Evolutionary conservation across 2,329 filamentous ascomycete species (phyloP), one percentile per base, ranked within the genome.

Genomic region (Beauveria caledonica): DNA sequence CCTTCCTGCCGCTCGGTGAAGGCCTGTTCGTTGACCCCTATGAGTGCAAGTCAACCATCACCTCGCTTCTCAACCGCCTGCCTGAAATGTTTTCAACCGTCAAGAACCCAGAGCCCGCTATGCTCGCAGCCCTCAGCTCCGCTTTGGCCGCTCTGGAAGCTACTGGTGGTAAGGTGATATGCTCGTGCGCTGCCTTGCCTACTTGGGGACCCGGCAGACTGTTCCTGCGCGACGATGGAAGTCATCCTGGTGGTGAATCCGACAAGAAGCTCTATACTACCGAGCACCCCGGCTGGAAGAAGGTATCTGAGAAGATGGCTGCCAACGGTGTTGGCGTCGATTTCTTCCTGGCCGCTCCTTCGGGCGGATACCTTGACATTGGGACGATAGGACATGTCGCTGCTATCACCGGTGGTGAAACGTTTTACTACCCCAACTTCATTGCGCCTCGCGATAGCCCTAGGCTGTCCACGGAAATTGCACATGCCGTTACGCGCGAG

Each of bases 341-440:
- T 73, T 94, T 97, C 78, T 99, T 99, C 78, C 80, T 99, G 67
- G 92, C 92, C 23, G 88, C 94, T 11, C 91, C 94, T 1, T 89
- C 89, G 50, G 93, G 93, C 55, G 90, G 89, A 17, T 97, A 96
- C 73, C 83, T 97, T 51, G 93, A 97, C 68, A 86, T 97, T 70
- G 93, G 92, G 39, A 96, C 93, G 3, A 88, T 97, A 66, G 90
- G 92, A 46, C 89, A 96, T 72, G 84, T 96, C 23, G 85, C 94
- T 36, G 86, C 91, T 46, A 86, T 89, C 33, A 96, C 91, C n/a
- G 94, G 94, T 61, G 94, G 94, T 64, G 94, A 99, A 73, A 90
- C 88, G 0, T 99, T 92, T 75, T 97, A 96, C 76, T 99, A 96
- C 71, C 92, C 94, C 50, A 99, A 97, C 73, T 99, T 96, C 77